phyloP scores from a whole-genome alignment of 2,329 filamentous ascomycete genomes.

The Penicillium sp. region DNA sequence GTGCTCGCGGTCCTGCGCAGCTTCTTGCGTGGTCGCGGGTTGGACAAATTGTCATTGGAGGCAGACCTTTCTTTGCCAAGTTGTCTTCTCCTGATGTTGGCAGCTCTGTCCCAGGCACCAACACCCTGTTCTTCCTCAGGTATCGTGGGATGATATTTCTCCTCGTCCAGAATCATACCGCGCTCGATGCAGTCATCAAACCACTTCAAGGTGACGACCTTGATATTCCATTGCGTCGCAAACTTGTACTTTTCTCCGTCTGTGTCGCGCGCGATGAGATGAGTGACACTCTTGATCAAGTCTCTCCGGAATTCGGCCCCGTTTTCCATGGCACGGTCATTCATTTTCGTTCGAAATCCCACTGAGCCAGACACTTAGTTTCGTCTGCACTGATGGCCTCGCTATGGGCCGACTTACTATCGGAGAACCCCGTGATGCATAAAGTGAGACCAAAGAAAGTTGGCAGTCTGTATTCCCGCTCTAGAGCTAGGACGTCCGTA shows the following conservation, averaged over 20 bases:
- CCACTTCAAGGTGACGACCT: slow-evolving; percentile 78
- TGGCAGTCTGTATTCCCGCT: slow-evolving; percentile 49
- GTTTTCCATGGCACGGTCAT: slow-evolving; percentile 59
- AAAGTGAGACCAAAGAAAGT: slow-evolving; percentile 52
- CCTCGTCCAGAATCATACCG: slow-evolving; percentile 85
- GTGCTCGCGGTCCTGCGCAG: slow-evolving; percentile 80
- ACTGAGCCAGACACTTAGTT: slow-evolving; percentile 39
- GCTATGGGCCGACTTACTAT: slow-evolving; percentile 44
- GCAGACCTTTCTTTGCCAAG: slow-evolving; percentile 26
- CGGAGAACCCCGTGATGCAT: slow-evolving; percentile 65
- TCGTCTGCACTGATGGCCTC: background rate
- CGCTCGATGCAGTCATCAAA: slow-evolving; percentile 73
- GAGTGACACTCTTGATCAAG: slow-evolving; percentile 76
- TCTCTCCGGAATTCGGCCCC: slow-evolving; percentile 85
- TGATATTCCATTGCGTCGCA: slow-evolving; percentile 75
- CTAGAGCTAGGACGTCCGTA: slow-evolving; percentile 65
- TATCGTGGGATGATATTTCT: slow-evolving; percentile 70
- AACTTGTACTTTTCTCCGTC: slow-evolving; percentile 86
- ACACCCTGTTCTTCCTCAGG: slow-evolving; percentile 65
- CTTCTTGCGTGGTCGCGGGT: slow-evolving; percentile 63
- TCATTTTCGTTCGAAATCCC: slow-evolving; percentile 62
- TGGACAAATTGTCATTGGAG: slow-evolving; percentile 43
- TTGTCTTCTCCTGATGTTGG: slow-evolving; percentile 14
- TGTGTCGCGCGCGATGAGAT: slow-evolving; percentile 73
- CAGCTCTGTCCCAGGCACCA: slow-evolving; percentile 64